These are phyloP conservation scores for Hemisphaericaspora xylanilytica DNA, from an alignment of 1,139 yeast genomes.

Conservation along the genomic window DNA sequence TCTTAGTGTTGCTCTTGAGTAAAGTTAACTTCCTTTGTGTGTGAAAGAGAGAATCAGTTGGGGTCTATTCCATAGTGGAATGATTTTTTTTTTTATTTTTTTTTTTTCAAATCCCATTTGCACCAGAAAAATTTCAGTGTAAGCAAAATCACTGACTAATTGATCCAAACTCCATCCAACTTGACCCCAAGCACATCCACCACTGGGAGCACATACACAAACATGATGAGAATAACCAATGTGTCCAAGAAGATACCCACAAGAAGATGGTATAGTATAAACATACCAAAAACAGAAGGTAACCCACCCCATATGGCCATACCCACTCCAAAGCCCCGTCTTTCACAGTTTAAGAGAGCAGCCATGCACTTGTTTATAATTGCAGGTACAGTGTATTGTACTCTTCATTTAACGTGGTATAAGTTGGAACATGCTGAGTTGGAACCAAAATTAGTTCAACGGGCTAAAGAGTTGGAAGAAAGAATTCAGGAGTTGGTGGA, in stretches of 20 bases:
- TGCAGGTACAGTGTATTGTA: conserved; percentile 40
- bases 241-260: not conserved
- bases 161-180: not conserved
- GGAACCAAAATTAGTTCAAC: conserved; percentile 22
- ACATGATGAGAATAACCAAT: not conserved
- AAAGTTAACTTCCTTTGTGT: no score
- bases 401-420: conserved; percentile 35
- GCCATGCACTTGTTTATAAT: conserved; percentile 40
- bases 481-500: conserved; percentile 34
- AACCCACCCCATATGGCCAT: not conserved
- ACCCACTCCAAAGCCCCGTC: conserved; percentile 25
- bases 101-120: not conserved
- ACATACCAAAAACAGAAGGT: conserved; percentile 7
- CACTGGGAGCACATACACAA: not conserved
- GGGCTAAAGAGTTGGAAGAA: conserved; percentile 28
- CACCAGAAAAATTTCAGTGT: not conserved
- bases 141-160: no score
- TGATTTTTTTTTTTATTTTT: conserved; percentile 1
- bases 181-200: not conserved
- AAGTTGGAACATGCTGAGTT: conserved; percentile 32
- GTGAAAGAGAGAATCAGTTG: no score
- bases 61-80: no score
- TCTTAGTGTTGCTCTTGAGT: no score
- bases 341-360: conserved; percentile 40
- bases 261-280: conserved; percentile 7